These are phyloP conservation scores for Ogataea henricii DNA, from an alignment of 805 yeast species.

Conservation along the genomic window DNA sequence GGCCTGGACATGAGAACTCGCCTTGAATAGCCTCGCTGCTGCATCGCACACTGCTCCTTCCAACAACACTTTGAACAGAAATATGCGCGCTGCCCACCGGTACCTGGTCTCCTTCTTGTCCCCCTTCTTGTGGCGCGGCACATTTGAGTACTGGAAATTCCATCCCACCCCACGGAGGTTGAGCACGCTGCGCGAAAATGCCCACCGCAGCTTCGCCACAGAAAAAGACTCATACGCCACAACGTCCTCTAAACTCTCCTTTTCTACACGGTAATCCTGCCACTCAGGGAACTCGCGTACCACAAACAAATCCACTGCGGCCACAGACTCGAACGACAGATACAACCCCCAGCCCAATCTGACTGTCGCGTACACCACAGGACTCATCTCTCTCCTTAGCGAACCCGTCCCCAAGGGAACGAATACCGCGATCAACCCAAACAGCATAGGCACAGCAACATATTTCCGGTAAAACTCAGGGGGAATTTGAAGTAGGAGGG, in stretches of 20 bases:
- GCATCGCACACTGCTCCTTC: not conserved
- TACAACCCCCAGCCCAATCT: not conserved
- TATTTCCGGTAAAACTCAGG: conserved; percentile 8
- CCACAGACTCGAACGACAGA: not conserved
- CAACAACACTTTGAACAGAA: not conserved
- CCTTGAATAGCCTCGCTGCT: not conserved
- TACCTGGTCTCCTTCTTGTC: not conserved
- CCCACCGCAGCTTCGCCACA: conserved; percentile 11
- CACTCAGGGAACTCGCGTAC: conserved; percentile 11
- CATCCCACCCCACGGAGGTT: conserved; percentile 16
- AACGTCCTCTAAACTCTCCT: conserved; percentile 11
- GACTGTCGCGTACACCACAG: not conserved
- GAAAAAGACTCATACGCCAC: conserved; percentile 4
- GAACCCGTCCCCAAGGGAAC: not conserved
- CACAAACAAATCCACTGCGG: conserved; percentile 6
- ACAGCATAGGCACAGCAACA: conserved; percentile 7
- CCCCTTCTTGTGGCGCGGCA: not conserved
- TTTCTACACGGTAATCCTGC: conserved; percentile 7
- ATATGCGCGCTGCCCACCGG: not conserved
- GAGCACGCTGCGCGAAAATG: conserved; percentile 4
- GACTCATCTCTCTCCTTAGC: not conserved
- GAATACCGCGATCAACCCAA: not conserved
- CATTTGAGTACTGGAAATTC: conserved; percentile 6
- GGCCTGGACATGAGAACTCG: not conserved
- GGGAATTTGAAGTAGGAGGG: conserved; percentile 10